Percentiles rank a stretch among this genome's conserved stretches.
phyloP scores from a whole-genome alignment of 148 eudicot species.

The Fallopia convolvulus region DNA sequence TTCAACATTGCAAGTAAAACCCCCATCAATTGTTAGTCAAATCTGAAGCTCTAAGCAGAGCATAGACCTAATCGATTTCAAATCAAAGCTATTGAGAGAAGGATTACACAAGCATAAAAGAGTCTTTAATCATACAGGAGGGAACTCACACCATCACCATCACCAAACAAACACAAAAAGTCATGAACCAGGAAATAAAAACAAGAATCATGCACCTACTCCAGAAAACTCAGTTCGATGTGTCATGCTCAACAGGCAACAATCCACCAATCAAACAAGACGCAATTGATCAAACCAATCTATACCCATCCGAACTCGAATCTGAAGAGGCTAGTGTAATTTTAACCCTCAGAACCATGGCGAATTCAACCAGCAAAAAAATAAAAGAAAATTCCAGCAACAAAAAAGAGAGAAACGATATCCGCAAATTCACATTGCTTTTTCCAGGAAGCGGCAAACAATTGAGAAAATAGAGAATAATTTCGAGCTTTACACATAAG shows the following conservation, averaged over 20 bases:
- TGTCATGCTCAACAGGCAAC: conserved; percentile 3
- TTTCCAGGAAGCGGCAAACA: not conserved
- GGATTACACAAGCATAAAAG: not conserved
- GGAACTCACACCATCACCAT: not conserved
- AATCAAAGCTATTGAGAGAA: not conserved
- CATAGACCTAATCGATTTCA: conserved; percentile 3
- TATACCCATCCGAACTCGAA: not conserved
- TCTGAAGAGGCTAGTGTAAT: not conserved
- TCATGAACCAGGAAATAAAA: not conserved
- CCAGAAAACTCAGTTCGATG: conserved; percentile 1
- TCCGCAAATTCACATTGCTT: not conserved
- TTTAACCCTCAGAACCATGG: not conserved
- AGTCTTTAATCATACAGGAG: not conserved
- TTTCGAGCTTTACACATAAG: not conserved
- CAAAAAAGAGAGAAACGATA: not conserved
- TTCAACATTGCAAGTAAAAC: conserved; percentile 3
- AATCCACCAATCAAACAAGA: not conserved
- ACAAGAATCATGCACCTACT: conserved; percentile 7
- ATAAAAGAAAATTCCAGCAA: not conserved
- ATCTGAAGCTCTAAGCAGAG: not conserved
- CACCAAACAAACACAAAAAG: not conserved
- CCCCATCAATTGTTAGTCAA: not conserved
- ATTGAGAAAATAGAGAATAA: not conserved
- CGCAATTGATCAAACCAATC: not conserved
- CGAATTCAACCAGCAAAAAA: not conserved